phyloP scores from a whole-genome alignment of 192 early-diverging fungal species.

The Linnemannia schmuckeri region DNA sequence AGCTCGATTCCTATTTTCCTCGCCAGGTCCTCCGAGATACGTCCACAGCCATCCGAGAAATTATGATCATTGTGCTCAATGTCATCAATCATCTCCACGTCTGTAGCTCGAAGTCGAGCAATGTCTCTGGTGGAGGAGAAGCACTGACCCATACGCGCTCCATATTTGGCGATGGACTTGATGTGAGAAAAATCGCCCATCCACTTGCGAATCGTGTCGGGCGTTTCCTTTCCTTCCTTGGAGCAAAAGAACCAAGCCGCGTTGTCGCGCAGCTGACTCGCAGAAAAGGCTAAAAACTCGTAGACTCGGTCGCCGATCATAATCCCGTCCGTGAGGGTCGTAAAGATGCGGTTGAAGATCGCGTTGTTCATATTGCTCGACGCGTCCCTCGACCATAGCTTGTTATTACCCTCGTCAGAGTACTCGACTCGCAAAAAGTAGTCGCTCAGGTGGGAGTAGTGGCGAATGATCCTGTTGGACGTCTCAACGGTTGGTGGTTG shows the following conservation, averaged over 20 bases:
- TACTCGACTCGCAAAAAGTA: slow-evolving; percentile 81
- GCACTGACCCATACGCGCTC: slow-evolving; percentile 80
- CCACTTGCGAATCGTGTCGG: slow-evolving; percentile 67
- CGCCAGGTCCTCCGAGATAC: slow-evolving; percentile 66
- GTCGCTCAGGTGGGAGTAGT: slow-evolving; percentile 62
- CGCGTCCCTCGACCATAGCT: slow-evolving; percentile 43
- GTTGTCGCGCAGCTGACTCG: slow-evolving; percentile 72
- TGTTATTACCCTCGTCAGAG: slow-evolving; percentile 69
- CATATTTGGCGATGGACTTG: slow-evolving; percentile 76
- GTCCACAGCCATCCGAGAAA: slow-evolving; percentile 85
- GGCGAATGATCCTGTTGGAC: slow-evolving; percentile 80
- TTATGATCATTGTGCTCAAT: slow-evolving; percentile 67
- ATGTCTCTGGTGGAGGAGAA: slow-evolving; percentile 77
- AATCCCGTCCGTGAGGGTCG: slow-evolving; percentile 63
- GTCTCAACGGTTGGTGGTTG: slow-evolving; percentile 74
- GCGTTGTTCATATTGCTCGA: slow-evolving; percentile 42
- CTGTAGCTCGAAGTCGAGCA: slow-evolving; percentile 44
- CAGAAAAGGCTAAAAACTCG: slow-evolving; percentile 74
- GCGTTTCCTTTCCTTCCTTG: slow-evolving; percentile 44
- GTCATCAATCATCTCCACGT: slow-evolving; percentile 67
- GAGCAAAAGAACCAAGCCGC: slow-evolving; percentile 82
- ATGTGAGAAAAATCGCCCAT: slow-evolving; percentile 81
- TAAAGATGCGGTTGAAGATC: slow-evolving; percentile 67
- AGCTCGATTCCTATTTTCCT: slow-evolving; percentile 51
- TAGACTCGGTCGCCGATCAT: slow-evolving; percentile 66